phyloP scores from a whole-genome alignment of 768 basidiomycete species.

The Mycena maculata region DNA sequence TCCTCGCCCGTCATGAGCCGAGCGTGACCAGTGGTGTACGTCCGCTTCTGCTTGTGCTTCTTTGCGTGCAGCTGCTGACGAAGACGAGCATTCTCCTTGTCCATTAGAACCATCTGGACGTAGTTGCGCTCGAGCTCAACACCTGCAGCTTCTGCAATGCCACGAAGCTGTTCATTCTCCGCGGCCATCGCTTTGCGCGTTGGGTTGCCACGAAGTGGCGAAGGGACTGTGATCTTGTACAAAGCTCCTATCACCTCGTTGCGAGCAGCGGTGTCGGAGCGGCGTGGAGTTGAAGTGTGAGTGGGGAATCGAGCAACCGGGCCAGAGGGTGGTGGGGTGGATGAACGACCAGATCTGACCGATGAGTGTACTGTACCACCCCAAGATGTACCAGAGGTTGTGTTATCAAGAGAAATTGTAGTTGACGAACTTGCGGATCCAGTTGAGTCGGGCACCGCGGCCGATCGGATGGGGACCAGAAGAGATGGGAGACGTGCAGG shows the following conservation, averaged over 20 bases:
- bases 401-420: too few species aligned
- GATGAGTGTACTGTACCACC: too few species aligned
- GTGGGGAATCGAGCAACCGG: not conserved
- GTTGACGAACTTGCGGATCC: too few species aligned
- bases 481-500: slow-evolving; percentile 4
- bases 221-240: not conserved
- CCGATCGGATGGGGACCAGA: slow-evolving; percentile 7
- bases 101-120: slow-evolving; percentile 6
- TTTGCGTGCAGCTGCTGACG: slow-evolving; percentile 13
- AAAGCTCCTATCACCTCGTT: not conserved
- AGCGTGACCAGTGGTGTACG: not conserved
- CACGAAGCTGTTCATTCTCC: slow-evolving; percentile 4
- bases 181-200: not conserved
- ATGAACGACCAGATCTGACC: too few species aligned
- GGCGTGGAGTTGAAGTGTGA: not conserved
- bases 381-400: too few species aligned
- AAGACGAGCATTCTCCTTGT: too few species aligned
- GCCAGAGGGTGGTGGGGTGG: not conserved
- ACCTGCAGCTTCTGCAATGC: not conserved
- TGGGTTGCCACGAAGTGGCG: not conserved
- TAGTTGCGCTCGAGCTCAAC: slow-evolving; percentile 5
- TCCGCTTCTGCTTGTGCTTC: not conserved
- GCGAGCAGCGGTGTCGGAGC: too few species aligned
- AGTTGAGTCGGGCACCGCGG: too few species aligned
- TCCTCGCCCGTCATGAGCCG: slow-evolving; percentile 5